These are phyloP conservation scores for Pilatotrama ljubarskyi DNA, from an alignment of 768 basidiomycete species.

Conservation along the genomic window DNA sequence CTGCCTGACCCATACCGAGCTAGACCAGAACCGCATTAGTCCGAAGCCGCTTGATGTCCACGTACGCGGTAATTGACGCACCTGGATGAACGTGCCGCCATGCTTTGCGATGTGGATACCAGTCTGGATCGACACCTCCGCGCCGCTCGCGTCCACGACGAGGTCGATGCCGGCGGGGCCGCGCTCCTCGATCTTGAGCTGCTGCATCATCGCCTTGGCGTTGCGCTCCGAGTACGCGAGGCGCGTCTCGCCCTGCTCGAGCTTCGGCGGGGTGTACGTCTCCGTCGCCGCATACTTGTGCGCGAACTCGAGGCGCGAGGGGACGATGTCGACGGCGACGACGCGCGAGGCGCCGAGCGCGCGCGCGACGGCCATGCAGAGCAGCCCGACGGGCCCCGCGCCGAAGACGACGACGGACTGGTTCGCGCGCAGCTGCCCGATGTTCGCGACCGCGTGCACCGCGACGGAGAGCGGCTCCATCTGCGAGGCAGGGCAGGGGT, in stretches of 20 bases:
- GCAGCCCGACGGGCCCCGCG: slow-evolving; percentile 84
- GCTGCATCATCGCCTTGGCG: slow-evolving; percentile 61
- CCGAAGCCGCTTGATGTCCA: background rate
- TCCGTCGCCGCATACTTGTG: slow-evolving; percentile 83
- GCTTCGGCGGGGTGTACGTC: slow-evolving; percentile 59
- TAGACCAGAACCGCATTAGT: slow-evolving; percentile 31
- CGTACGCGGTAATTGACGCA: slow-evolving; percentile 27
- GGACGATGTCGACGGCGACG: slow-evolving; percentile 81
- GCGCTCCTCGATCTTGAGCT: slow-evolving; percentile 67
- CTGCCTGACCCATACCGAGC: slow-evolving; percentile 86
- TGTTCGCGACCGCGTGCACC: slow-evolving; percentile 80
- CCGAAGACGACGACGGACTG: slow-evolving; percentile 86
- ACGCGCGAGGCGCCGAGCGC: slow-evolving; percentile 85
- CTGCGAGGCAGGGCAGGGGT: slow-evolving; percentile 37
- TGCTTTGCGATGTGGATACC: slow-evolving; percentile 72
- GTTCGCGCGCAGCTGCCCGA: slow-evolving; percentile 70
- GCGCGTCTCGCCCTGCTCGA: slow-evolving; percentile 64
- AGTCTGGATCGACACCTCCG: slow-evolving; percentile 90
- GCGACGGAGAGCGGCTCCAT: slow-evolving; percentile 95
- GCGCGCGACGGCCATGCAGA: slow-evolving; percentile 95
- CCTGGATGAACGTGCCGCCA: slow-evolving; percentile 77
- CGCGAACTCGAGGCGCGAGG: slow-evolving; percentile 81
- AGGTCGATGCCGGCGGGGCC: slow-evolving; percentile 77
- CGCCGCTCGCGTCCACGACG: slow-evolving; percentile 90
- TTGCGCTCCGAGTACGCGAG: slow-evolving; percentile 73